Percentiles rank a stretch among this genome's conserved stretches.
Conservation (phyloP, 768 basidiomycete genomes). For the Russula sp. region DNA sequence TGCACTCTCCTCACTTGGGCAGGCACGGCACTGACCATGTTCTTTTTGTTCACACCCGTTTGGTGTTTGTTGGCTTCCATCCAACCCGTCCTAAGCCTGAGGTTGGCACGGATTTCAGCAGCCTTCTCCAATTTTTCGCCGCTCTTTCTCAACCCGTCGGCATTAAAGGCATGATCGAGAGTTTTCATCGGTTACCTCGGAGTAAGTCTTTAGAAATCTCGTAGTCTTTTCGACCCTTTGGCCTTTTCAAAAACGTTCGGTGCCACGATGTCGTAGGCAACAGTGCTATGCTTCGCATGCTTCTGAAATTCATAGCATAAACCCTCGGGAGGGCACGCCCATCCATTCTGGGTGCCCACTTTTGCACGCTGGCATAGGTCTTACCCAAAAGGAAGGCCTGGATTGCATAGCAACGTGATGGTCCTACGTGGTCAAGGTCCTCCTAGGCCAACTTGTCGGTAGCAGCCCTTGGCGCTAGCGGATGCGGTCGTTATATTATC, state of each 20-base stretch:
- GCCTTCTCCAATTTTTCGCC: constrained; percentile 22
- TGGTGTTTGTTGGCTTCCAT: constrained; percentile 16
- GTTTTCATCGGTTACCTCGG: constrained; percentile 25
- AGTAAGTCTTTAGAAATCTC: background rate
- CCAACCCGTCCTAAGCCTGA: constrained; percentile 8
- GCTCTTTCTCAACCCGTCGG: constrained; percentile 28
- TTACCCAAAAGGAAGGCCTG: constrained; percentile 24
- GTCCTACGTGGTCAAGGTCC: constrained; percentile 23
- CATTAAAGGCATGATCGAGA: constrained; percentile 28
- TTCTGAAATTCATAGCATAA: constrained; percentile 27
- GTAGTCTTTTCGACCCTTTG: constrained; percentile 15
- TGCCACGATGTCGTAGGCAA: constrained; percentile 21
- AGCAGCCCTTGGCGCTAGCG: constrained; percentile 13
- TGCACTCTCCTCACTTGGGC: constrained; percentile 5
- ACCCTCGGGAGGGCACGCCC: constrained; percentile 22
- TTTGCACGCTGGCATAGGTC: constrained; percentile 28
- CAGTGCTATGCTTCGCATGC: constrained; percentile 22
- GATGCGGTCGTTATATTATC: constrained; percentile 18
- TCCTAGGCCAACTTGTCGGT: constrained; percentile 2
- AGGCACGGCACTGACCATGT: constrained; percentile 7
- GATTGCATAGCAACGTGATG: constrained; percentile 26
- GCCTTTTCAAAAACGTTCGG: constrained; percentile 11
- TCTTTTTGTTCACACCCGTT: constrained; percentile 18
- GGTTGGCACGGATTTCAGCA: constrained; percentile 16
- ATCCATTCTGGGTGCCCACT: constrained; percentile 19